Evolutionary conservation across 805 yeast species (phyloP).

Genomic region (Yueomyces sinensis): DNA sequence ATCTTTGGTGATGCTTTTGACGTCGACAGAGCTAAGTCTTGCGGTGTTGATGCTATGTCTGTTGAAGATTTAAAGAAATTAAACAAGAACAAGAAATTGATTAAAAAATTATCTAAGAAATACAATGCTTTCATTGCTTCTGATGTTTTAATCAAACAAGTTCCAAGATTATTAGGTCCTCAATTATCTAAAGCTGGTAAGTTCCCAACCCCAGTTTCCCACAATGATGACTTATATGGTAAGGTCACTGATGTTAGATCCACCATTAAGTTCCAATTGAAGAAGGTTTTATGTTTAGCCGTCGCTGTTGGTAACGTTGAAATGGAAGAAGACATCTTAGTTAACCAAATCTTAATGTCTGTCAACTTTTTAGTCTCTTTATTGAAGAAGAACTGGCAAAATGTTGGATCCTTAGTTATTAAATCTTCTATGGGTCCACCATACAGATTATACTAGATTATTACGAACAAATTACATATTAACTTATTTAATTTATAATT

Average conservation of each 20-base stretch:
- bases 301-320: slow-evolving; percentile 99
- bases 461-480: too few species aligned
- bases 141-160: slow-evolving; percentile 98
- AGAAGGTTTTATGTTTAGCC: slow-evolving; percentile 98
- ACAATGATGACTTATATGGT: slow-evolving; percentile 92
- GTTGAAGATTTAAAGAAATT: slow-evolving; percentile 99
- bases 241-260: slow-evolving; percentile 97
- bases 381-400: slow-evolving; percentile 99
- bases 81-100: slow-evolving; percentile 99
- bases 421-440: slow-evolving; percentile 99
- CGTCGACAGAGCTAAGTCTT: slow-evolving; percentile 99
- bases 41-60: slow-evolving; percentile 99
- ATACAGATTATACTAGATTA: slow-evolving; percentile 98
- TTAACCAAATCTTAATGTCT: slow-evolving; percentile 97
- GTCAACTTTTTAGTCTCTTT: slow-evolving; percentile 98
- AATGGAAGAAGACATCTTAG: slow-evolving; percentile 94
- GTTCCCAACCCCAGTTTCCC: slow-evolving; percentile 99
- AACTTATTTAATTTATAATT: too few species aligned
- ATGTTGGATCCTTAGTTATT: slow-evolving; percentile 98
- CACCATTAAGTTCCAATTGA: slow-evolving; percentile 99
- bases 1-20: slow-evolving; percentile 99
- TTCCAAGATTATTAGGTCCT: slow-evolving; percentile 99
- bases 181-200: slow-evolving; percentile 99
- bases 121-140: slow-evolving; percentile 99
- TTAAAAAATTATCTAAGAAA: slow-evolving; percentile 99